Conservation (phyloP, 2,329 filamentous ascomycete species). For the Fusarium equiseti region DNA sequence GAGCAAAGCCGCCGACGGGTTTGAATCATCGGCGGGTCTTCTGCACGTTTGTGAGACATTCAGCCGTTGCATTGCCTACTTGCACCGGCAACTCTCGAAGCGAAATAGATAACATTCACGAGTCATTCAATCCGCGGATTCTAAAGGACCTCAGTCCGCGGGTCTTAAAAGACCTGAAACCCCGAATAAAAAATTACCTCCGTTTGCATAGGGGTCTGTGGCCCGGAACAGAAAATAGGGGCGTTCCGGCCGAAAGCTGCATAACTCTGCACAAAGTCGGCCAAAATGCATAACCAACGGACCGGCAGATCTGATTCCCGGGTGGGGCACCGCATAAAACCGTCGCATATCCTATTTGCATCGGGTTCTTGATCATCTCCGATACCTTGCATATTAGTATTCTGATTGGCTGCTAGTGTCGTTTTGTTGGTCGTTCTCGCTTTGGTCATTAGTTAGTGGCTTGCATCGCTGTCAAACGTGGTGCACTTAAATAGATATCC, state of each 20-base stretch:
- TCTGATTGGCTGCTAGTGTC: neutral
- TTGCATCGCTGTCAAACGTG: neutral
- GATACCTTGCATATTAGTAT: neutral
- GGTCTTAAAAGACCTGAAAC: neutral
- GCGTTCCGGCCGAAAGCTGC: neutral
- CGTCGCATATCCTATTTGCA: neutral
- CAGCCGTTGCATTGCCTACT: neutral
- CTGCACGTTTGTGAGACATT: neutral
- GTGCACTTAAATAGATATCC: constrained; percentile 20
- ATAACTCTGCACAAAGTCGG: constrained; percentile 19
- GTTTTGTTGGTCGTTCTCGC: constrained; percentile 2
- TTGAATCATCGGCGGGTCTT: neutral
- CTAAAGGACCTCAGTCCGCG: neutral
- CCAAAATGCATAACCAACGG: constrained; percentile 13
- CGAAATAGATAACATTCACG: neutral
- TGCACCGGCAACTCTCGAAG: neutral
- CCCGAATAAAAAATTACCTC: neutral
- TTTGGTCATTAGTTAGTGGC: neutral
- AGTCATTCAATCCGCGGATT: neutral
- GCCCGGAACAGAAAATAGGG: constrained; percentile 12
- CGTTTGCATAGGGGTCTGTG: neutral
- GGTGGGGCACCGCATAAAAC: constrained; percentile 30
- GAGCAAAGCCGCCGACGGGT: neutral
- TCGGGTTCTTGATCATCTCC: neutral
- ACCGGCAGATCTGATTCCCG: constrained; percentile 21